Evolutionary conservation across 495 filamentous ascomycete species (phyloP), one percentile per base, ranked within the genome.

Genomic region (Jackrogersella minutella): DNA sequence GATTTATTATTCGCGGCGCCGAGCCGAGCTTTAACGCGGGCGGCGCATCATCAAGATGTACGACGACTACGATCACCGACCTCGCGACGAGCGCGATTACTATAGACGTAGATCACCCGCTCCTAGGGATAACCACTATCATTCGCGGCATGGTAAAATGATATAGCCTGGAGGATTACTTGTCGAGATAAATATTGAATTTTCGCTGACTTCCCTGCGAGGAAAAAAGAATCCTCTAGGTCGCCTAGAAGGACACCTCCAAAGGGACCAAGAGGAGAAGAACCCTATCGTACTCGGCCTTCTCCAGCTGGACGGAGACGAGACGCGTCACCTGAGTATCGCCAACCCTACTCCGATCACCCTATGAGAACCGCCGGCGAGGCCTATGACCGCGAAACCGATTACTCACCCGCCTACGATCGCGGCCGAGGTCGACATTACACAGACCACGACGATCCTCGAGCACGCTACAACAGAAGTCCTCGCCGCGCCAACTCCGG

Each of bases 61-160:
- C 62, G 52, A 66, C 72, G 67, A 64, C 66, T 19, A 57, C 63
- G 58, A 59, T 49, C n/a, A 71, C 65, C 72, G 49, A 62, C 63
- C 67, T 66, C 72, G 62, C 40, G 56, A 72, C 21, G 68, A 71
- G 59, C 61, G 68, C 22, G 65, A 71, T 11, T 81, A 85, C 56
- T 71, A 80, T 69, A 16, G 74, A 59, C 44, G 68, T 72, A 41
- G 69, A 70, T 73, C 70, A 14, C 69, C 72, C 37, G 51, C 58
- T 55, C 65, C 73, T 33, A 62, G 60, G 71, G 68, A 72, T 54
- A 58, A 62, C 70, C 62, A 73, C 39, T 73, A 69, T 74, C 69
- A 77, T 67, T 77, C 79, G 77, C 77, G 77, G 77, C 79, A 82
- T 73, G 80, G 81, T 83, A 81, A 80, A 77, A 75, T 62, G 76